phyloP scores from a whole-genome alignment of 306 rosid species.

The Castanea mollissima region DNA sequence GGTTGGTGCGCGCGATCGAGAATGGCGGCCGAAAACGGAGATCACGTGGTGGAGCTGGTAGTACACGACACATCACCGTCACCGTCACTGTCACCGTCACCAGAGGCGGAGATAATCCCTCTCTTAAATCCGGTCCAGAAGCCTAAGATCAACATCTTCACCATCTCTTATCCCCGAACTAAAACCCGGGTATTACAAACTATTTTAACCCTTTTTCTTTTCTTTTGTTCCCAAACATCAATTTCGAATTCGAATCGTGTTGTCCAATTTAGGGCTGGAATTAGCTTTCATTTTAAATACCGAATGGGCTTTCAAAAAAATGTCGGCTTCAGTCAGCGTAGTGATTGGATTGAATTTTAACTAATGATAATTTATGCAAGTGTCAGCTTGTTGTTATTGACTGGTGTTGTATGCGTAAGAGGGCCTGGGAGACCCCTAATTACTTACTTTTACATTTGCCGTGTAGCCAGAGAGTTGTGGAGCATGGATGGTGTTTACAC shows the following conservation, averaged over 20 bases:
- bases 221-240: too few relatives aligned
- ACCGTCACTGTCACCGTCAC: constrained; percentile 1
- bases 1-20: not conserved
- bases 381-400: too few relatives aligned
- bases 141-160: constrained; percentile 84
- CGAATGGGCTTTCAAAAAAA: not conserved
- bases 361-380: too few relatives aligned
- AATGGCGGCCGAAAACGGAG: constrained; percentile 42
- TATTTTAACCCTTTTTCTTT: not conserved
- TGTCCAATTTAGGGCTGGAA: too few relatives aligned
- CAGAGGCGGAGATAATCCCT: constrained; percentile 47
- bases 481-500: too few relatives aligned
- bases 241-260: too few relatives aligned
- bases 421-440: too few relatives aligned
- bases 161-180: constrained; percentile 61
- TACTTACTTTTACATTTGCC: too few relatives aligned
- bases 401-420: too few relatives aligned
- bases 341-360: not conserved
- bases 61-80: constrained; percentile 29
- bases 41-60: constrained; percentile 58
- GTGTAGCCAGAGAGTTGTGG: too few relatives aligned
- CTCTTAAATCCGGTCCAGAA: constrained; percentile 48
- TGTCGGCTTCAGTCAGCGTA: not conserved
- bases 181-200: constrained; percentile 41
- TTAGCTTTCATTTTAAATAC: too few relatives aligned